Percentiles rank a stretch among this genome's conserved stretches.
Evolutionary conservation across 2,329 filamentous ascomycete genomes (phyloP).

Genomic region (Trichoderma atrobrunneum): DNA sequence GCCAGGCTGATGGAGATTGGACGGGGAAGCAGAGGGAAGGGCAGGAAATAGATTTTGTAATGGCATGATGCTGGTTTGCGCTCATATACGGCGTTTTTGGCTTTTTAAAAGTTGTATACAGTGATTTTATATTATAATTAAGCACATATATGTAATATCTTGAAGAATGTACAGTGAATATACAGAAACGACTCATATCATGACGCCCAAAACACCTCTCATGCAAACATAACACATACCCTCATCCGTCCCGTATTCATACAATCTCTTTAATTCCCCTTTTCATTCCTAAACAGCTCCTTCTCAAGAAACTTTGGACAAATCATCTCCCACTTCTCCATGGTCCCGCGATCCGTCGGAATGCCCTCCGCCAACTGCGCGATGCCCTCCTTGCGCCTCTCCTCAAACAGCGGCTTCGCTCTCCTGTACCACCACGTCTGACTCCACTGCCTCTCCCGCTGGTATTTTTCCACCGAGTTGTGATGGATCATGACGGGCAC

Average conservation of each 20-base stretch:
- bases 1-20: slow-evolving; percentile 54
- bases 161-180: not conserved
- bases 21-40: slow-evolving; percentile 44
- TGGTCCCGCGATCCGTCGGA: slow-evolving; percentile 21
- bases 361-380: slow-evolving; percentile 23
- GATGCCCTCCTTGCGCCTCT: slow-evolving; percentile 16
- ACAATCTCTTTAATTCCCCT: not conserved
- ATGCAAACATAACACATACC: not conserved
- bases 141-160: not conserved
- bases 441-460: slow-evolving; percentile 27
- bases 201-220: not conserved
- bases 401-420: slow-evolving; percentile 23
- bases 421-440: slow-evolving; percentile 28
- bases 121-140: not conserved
- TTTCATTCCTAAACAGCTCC: slow-evolving; percentile 28
- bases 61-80: not conserved
- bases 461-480: slow-evolving; percentile 26
- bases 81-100: not conserved
- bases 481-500: slow-evolving; percentile 32
- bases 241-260: not conserved
- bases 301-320: slow-evolving; percentile 26
- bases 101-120: slow-evolving; percentile 1
- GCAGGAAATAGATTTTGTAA: slow-evolving; percentile 28
- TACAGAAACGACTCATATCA: no score
- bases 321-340: slow-evolving; percentile 26